A percentile compares a stretch with the other conserved stretches of the same genome.
These are phyloP conservation scores for Dicorynia guianensis DNA, from an alignment of 306 rosid species.

Conservation along the genomic window DNA sequence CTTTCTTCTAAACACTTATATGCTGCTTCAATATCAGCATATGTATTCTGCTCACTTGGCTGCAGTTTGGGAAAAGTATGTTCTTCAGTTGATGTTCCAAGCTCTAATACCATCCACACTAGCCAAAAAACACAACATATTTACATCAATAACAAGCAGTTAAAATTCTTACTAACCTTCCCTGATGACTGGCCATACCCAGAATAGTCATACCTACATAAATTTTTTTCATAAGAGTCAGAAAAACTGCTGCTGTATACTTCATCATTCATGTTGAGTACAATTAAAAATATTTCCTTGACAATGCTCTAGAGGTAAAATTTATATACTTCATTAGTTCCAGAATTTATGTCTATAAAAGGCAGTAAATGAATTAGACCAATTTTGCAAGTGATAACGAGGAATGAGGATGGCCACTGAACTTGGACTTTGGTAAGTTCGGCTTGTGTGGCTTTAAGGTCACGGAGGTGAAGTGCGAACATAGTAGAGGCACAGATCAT, in stretches of 20 bases:
- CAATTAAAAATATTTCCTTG: slow-evolving; percentile 1
- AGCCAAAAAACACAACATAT: slow-evolving; percentile 4
- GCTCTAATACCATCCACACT: slow-evolving; percentile 28
- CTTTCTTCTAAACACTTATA: slow-evolving; percentile 87
- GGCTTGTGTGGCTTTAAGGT: neutral
- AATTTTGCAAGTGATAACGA: neutral
- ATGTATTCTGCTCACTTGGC: slow-evolving; percentile 92
- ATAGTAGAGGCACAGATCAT: slow-evolving; percentile 21
- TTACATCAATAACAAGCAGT: slow-evolving; percentile 26
- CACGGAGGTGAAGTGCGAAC: neutral
- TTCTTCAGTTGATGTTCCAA: slow-evolving; percentile 38
- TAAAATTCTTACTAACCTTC: slow-evolving; percentile 67
- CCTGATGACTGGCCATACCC: slow-evolving; percentile 90
- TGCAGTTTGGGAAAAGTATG: slow-evolving; percentile 52
- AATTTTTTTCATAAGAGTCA: slow-evolving; percentile 1
- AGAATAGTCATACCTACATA: slow-evolving; percentile 84
- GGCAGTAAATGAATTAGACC: neutral
- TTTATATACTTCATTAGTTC: neutral
- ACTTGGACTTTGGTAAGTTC: neutral
- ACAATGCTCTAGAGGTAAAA: slow-evolving; percentile 6
- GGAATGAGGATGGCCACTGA: neutral
- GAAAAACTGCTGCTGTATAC: slow-evolving; percentile 2
- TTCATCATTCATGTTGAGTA: slow-evolving; percentile 1
- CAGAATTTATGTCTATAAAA: neutral
- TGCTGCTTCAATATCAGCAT: slow-evolving; percentile 87